Percentiles rank a stretch among this genome's conserved stretches.
phyloP scores from a whole-genome alignment of 106 monocot species.

The Ottelia alismoides region DNA sequence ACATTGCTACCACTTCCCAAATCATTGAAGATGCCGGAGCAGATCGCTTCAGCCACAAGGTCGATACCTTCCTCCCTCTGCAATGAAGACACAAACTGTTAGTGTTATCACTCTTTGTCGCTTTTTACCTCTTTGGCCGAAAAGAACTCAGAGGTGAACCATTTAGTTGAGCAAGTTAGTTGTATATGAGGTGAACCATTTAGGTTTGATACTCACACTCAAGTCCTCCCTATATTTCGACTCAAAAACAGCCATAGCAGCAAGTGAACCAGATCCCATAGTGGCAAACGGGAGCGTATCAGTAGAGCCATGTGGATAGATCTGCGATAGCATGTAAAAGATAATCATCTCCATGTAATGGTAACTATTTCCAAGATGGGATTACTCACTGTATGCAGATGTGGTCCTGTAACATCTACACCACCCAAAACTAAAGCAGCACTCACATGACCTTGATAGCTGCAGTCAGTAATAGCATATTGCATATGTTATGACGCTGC shows the following conservation, averaged over 20 bases:
- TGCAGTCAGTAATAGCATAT: conserved; percentile 12
- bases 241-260: conserved; percentile 96
- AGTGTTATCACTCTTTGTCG: no score
- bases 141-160: no score
- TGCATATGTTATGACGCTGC: no score
- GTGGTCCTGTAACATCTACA: conserved; percentile 96
- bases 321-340: no score
- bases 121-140: no score
- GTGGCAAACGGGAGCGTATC: conserved; percentile 99
- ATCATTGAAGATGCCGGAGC: conserved; percentile 93
- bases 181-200: no score
- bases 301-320: conserved; percentile 97
- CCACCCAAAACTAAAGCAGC: conserved; percentile 98
- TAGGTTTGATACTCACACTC: no score
- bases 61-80: conserved; percentile 84
- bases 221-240: conserved; percentile 86
- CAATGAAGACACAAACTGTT: no score
- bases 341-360: no score
- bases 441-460: conserved; percentile 97
- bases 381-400: conserved; percentile 93
- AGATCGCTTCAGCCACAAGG: conserved; percentile 70
- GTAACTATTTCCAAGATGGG: no score
- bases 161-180: no score
- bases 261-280: conserved; percentile 99
- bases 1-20: conserved; percentile 94